Evolutionary conservation across 1,284 basidiomycete genomes (phyloP).

Genomic region (Hemileccinum hortonii): DNA sequence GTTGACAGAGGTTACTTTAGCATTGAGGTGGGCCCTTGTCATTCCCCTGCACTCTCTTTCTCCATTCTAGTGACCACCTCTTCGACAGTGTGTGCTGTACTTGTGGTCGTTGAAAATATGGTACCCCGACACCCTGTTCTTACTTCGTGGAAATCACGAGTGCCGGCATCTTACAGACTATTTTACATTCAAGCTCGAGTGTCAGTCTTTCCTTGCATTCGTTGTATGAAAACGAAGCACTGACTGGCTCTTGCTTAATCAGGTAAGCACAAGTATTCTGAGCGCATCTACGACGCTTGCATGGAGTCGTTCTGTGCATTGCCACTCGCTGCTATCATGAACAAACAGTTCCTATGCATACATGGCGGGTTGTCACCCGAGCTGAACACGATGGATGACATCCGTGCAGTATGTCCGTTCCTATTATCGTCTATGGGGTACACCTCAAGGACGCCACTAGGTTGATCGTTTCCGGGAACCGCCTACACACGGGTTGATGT

Average conservation of each 20-base stretch:
- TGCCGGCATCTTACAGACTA: slow-evolving; percentile 87
- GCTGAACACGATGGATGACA: slow-evolving; percentile 87
- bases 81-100: slow-evolving; percentile 81
- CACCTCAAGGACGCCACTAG: slow-evolving; percentile 38
- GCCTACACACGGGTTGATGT: slow-evolving; percentile 92
- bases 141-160: slow-evolving; percentile 90
- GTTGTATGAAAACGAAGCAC: not conserved
- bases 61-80: slow-evolving; percentile 2
- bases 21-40: slow-evolving; percentile 63
- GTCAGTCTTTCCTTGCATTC: slow-evolving; percentile 45
- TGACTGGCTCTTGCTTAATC: slow-evolving; percentile 9
- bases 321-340: slow-evolving; percentile 92
- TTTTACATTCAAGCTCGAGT: slow-evolving; percentile 90
- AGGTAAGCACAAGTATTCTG: slow-evolving; percentile 95
- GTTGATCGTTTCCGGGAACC: slow-evolving; percentile 95
- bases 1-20: slow-evolving; percentile 94
- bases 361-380: slow-evolving; percentile 93
- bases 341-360: slow-evolving; percentile 96
- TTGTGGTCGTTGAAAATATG: slow-evolving; percentile 89
- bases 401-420: slow-evolving; percentile 60
- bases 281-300: slow-evolving; percentile 86
- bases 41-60: not conserved
- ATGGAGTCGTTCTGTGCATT: slow-evolving; percentile 93
- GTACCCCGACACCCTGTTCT: slow-evolving; percentile 88
- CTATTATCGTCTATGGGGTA: not conserved